phyloP scores from a whole-genome alignment of 148 eudicot genomes.

The Rhododendron mucronatum region DNA sequence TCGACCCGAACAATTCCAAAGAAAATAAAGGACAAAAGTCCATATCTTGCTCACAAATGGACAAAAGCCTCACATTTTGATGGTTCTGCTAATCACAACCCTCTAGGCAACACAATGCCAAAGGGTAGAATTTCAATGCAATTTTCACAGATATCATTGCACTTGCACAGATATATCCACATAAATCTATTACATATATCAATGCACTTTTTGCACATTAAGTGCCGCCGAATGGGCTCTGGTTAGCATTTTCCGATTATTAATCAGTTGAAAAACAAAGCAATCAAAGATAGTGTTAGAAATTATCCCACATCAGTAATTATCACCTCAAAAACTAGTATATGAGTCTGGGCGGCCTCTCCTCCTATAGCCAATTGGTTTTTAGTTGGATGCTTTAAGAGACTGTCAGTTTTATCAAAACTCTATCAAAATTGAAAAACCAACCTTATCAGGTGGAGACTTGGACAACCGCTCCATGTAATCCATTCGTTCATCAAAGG shows the following conservation, averaged over 20 bases:
- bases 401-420: not conserved
- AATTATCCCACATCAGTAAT: too few species aligned
- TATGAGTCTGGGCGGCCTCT: too few species aligned
- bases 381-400: too few species aligned
- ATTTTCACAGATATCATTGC: too few species aligned
- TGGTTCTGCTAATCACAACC: not conserved
- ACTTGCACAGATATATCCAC: too few species aligned
- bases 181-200: too few species aligned
- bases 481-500: conserved; percentile 44
- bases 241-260: not conserved
- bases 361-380: too few species aligned
- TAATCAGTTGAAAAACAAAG: not conserved
- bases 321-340: too few species aligned
- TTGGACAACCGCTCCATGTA: conserved; percentile 65
- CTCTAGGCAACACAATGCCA: too few species aligned
- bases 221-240: not conserved
- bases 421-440: not conserved
- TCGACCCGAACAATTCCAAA: not conserved
- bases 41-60: not conserved
- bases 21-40: not conserved
- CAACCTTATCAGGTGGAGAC: conserved; percentile 83
- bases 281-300: not conserved
- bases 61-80: not conserved
- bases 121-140: too few species aligned
- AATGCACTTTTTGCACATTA: too few species aligned